Base-by-base conservation (phyloP, 306 rosid genomes). In the Leucaena leucocephala region DNA sequence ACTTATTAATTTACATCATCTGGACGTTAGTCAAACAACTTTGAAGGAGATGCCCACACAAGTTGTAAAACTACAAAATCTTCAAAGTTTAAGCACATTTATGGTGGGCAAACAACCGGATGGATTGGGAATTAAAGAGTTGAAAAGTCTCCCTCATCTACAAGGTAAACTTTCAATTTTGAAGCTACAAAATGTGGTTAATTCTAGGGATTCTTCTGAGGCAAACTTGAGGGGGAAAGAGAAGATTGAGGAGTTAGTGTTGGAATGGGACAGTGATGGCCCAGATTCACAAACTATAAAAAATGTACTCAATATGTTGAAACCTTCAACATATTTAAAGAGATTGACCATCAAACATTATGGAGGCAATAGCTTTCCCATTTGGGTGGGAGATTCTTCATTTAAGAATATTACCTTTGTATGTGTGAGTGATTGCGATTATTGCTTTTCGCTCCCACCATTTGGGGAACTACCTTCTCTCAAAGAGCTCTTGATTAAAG, bases 381-480 rank as follows among this genome's bases (percentile, higher is more conserved):
- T 27, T 27, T 27, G 27, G 27, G 62, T 59, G 22, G 76, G 76
- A 10, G 5, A 71, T 59, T 78, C 63, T 35, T 78, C 82, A n/a
- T 70, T 44, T 43, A 17, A 21, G 15, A 19, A 71, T 27, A 78
- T 71, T 57, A 69, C 13, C 8, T 59, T 15, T 8, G 19, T 71
- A 22, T 12, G 27, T 11, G 70, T 78, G 9, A 78, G 77, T 46
- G 34, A 46, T 57, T 27, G 27, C 27, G 27, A 27, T 27, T 27
- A 27, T 27, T 27, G 27, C 27, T 27, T 27, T 27, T 27, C 71
- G 7, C 43, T 40, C 7, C 82, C 76, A 45, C 76, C 71, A 36
- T 36, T 45, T n/a, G 82, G 82, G 1, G 39, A 71, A 70, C 43
- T 78, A 71, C 76, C 74, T 38, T 11, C 58, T 43, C 63, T 75